phyloP scores from a whole-genome alignment of 768 basidiomycete species.

The Rhodocollybia butyracea region DNA sequence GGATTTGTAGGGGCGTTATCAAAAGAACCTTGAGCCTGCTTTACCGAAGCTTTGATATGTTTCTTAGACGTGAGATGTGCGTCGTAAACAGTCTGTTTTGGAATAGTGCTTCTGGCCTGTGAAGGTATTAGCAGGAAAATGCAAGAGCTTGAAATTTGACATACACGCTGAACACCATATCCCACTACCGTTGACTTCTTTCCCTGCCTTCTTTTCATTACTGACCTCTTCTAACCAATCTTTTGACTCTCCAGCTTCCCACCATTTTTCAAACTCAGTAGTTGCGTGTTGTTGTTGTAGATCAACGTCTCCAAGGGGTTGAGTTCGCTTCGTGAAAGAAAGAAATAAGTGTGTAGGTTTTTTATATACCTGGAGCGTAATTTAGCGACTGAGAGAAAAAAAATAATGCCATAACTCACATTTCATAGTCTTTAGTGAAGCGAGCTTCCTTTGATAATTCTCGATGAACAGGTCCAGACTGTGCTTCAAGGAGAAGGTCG shows the following conservation, averaged over 20 bases:
- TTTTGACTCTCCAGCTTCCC: constrained; percentile 73
- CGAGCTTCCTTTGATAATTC: constrained; percentile 70
- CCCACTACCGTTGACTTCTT: constrained; percentile 45
- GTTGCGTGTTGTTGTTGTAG: constrained; percentile 61
- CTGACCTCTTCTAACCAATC: constrained; percentile 69
- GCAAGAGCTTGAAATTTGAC: constrained; percentile 26
- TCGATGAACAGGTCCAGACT: constrained; percentile 56
- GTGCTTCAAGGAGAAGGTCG: constrained; percentile 71
- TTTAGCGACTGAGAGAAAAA: constrained; percentile 7
- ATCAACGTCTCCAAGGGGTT: constrained; percentile 78
- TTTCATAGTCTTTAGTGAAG: constrained; percentile 73
- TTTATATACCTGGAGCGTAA: constrained; percentile 67
- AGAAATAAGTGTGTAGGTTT: constrained; percentile 78
- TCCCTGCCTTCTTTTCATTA: constrained; percentile 28
- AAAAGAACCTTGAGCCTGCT: constrained; percentile 47
- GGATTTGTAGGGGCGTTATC: constrained; percentile 49
- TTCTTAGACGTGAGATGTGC: constrained; percentile 95
- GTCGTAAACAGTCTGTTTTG: constrained; percentile 97
- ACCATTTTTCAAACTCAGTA: constrained; percentile 70
- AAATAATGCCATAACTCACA: constrained; percentile 41
- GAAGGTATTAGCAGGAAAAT: constrained; percentile 2
- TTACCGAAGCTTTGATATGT: constrained; percentile 87
- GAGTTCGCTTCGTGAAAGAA: constrained; percentile 81
- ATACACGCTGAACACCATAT: constrained; percentile 95
- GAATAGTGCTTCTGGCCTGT: constrained; percentile 91